A percentile compares a stretch with the other conserved stretches of the same genome.
These are phyloP conservation scores for Casuarina equisetifolia DNA, from an alignment of 306 rosid species.

Conservation along the genomic window DNA sequence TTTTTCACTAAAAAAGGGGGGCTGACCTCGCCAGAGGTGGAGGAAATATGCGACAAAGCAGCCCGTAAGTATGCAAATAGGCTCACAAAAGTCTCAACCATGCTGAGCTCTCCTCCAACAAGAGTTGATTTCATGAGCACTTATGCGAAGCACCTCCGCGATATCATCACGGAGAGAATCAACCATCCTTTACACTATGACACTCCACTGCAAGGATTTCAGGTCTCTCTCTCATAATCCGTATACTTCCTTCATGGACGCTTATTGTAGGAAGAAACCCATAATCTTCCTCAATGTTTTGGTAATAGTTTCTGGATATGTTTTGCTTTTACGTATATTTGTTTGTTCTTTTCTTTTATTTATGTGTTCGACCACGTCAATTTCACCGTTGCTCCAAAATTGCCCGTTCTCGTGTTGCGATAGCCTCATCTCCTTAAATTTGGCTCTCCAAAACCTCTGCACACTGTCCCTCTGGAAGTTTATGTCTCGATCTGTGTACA, in stretches of 20 bases:
- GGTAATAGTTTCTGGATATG: no score
- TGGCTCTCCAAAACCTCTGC: neutral
- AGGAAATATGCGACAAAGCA: slow-evolving; percentile 72
- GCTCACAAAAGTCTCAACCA: slow-evolving; percentile 58
- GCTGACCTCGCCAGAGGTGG: slow-evolving; percentile 66
- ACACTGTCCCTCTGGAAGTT: no score
- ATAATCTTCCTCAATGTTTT: no score
- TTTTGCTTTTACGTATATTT: neutral
- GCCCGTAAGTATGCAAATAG: slow-evolving; percentile 79
- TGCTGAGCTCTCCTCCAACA: slow-evolving; percentile 40
- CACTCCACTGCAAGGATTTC: slow-evolving; percentile 79
- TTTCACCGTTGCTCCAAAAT: neutral
- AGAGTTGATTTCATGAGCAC: slow-evolving; percentile 80
- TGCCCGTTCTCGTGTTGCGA: neutral
- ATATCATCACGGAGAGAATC: slow-evolving; percentile 72
- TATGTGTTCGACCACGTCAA: neutral
- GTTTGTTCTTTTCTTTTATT: neutral
- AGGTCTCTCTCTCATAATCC: slow-evolving; percentile 42
- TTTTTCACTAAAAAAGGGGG: slow-evolving; percentile 90
- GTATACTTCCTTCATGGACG: no score
- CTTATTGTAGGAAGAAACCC: no score
- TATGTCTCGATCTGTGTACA: neutral
- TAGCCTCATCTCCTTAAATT: slow-evolving; percentile 2
- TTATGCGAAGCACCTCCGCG: slow-evolving; percentile 66
- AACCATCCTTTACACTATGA: slow-evolving; percentile 79